Percentiles rank a stretch among this genome's conserved stretches.
These are phyloP conservation scores for Aspergillus sergii DNA, from an alignment of 2,329 filamentous ascomycete species.

Conservation along the genomic window DNA sequence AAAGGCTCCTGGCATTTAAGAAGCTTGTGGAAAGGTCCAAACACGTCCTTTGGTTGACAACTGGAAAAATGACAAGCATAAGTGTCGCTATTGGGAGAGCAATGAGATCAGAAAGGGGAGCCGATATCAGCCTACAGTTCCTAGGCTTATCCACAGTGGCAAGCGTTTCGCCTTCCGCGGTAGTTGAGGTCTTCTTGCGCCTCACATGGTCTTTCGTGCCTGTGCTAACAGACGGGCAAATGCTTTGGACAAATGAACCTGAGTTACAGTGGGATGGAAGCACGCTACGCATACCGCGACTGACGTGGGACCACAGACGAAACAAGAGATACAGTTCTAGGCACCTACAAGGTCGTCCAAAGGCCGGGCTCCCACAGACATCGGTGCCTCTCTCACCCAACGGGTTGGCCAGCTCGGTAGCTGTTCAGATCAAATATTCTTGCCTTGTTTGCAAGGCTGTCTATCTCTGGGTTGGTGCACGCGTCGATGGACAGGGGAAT, in stretches of 20 bases:
- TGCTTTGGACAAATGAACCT: background rate
- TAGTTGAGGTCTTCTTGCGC: background rate
- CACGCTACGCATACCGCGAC: background rate
- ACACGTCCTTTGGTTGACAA: conserved; percentile 1
- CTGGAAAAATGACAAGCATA: background rate
- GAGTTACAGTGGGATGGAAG: background rate
- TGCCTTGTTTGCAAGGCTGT: background rate
- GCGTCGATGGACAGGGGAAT: background rate
- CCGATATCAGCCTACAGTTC: background rate
- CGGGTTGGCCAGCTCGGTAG: background rate
- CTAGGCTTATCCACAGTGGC: background rate
- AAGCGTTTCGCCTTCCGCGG: background rate
- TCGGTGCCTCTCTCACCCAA: background rate
- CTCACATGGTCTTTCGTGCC: background rate
- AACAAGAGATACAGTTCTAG: background rate
- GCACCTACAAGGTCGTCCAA: background rate
- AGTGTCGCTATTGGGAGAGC: background rate
- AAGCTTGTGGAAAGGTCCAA: background rate
- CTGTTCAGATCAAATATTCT: background rate
- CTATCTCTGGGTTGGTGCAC: background rate
- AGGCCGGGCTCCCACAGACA: too few relatives aligned
- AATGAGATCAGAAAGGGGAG: background rate
- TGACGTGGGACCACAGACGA: background rate
- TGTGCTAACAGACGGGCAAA: background rate
- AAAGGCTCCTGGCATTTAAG: background rate